A percentile compares a stretch with the other conserved stretches of the same genome.
Evolutionary conservation across 169 alveolate species (phyloP).

Genomic region (Eimeria tenella): DNA sequence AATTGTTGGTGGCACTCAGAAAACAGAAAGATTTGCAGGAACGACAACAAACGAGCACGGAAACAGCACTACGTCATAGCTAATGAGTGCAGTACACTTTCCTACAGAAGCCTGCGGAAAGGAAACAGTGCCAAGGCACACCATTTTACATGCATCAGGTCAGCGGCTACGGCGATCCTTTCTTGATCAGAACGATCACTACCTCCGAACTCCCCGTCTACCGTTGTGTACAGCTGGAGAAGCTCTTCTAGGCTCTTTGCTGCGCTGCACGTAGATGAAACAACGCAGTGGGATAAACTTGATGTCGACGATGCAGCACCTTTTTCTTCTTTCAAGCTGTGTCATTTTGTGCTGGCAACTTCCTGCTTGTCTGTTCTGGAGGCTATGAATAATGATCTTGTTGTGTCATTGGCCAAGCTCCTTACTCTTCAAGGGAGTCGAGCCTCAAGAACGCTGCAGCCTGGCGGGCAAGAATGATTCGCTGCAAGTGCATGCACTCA

Average conservation of each 20-base stretch:
- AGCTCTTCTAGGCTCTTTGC: conserved; percentile 51
- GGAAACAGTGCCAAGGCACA: background rate
- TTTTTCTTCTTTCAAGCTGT: background rate
- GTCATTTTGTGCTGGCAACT: background rate
- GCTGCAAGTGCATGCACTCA: conserved; percentile 37
- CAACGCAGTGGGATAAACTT: background rate
- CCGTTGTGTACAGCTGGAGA: conserved; percentile 12
- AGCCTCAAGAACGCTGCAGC: conserved; percentile 59
- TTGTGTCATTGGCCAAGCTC: background rate
- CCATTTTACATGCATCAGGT: conserved; percentile 43
- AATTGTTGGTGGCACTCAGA: background rate
- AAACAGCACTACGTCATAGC: too few relatives aligned
- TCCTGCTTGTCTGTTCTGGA: background rate
- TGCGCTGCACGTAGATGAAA: background rate
- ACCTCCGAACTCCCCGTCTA: background rate
- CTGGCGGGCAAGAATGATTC: conserved; percentile 51
- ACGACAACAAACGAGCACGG: too few relatives aligned
- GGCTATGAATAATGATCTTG: background rate
- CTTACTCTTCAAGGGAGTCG: conserved; percentile 43
- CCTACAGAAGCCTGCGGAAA: background rate
- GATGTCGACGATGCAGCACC: background rate
- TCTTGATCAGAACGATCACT: background rate
- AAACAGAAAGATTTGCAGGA: background rate
- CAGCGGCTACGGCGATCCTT: conserved; percentile 44
- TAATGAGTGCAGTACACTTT: too few relatives aligned